Base-by-base conservation (phyloP, 805 yeast species). In the Candida vartiovaarae region DNA sequence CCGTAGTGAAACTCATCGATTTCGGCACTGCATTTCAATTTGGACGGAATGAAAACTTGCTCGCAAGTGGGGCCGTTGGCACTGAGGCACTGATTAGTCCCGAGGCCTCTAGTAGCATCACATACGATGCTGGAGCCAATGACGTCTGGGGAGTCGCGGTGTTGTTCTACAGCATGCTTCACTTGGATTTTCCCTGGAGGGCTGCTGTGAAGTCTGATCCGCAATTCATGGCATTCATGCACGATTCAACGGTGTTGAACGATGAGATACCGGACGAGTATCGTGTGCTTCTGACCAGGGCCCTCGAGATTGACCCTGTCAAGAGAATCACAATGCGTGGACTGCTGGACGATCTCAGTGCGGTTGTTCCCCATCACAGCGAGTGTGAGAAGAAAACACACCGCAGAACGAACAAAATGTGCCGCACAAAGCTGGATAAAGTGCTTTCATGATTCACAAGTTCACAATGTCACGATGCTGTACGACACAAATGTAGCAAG, bases 111-210 rank as follows among this genome's bases (percentile, higher is more conserved):
- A 67, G 70, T 35, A 71, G 78, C 40, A 73, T 78, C 42, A 77
- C 78, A 32, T 89, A 89, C 59, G 79, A 79, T 32, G 96, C 96
- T 1, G 72, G 74, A 46, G 78, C 81, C 46, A 80, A 81, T 5
- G 99, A 91, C 61, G 80, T 86, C 7, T 91, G 98, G 99, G 78
- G 95, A 0, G 62, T 91, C 49, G 98, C 96, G 0, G 76, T 93
- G 6, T 82, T 91, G 11, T 65, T 90, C 5, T 91, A 82, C 59
- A 88, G 96, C 0, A 74, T 91, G 75, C 55, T 86, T 0, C 75
- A 81, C 39, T 43, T 46, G 15, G 49, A 47, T n/a, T 67, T 65
- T 34, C 78, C 79, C 3, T 78, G 83, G 83, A 63, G 59, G 39
- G 47, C 57, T 15, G 78, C 82, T 0, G 54, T 54, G 27, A 49